Conservation (phyloP, 192 early-diverging fungal species). For the Pilobolus umbonatus region DNA sequence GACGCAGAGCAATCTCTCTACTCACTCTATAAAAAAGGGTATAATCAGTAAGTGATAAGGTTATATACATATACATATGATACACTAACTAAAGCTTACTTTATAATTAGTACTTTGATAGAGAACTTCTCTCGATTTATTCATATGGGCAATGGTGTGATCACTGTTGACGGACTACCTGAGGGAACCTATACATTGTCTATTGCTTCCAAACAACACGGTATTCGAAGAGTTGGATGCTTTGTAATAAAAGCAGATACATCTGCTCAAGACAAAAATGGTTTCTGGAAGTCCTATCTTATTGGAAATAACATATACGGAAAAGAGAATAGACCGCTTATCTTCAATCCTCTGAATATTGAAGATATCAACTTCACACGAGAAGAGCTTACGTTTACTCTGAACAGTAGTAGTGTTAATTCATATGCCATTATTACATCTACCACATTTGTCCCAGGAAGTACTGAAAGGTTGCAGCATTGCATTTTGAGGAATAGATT, state of each 20-base stretch:
- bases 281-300: slow-evolving; percentile 8
- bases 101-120: not conserved
- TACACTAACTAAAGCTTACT: not conserved
- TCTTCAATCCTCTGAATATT: not conserved
- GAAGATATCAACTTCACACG: slow-evolving; percentile 1
- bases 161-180: slow-evolving; percentile 7
- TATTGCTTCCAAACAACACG: not conserved
- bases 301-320: slow-evolving; percentile 1
- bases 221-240: not conserved
- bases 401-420: too few relatives aligned
- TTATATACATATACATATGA: not conserved
- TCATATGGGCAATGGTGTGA: not conserved
- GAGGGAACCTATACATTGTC: not conserved
- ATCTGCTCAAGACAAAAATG: not conserved
- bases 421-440: slow-evolving; percentile 5
- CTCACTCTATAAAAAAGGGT: slow-evolving; percentile 15
- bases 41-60: not conserved
- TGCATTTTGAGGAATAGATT: not conserved
- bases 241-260: slow-evolving; percentile 2
- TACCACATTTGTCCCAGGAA: slow-evolving; percentile 4
- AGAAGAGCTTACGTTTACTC: not conserved
- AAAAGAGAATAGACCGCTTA: not conserved
- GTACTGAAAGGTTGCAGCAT: not conserved
- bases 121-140: not conserved
- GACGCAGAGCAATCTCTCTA: not conserved